Conservation (phyloP, 371 early-diverging fungal genomes). For the Zancudomyces culisetae region DNA sequence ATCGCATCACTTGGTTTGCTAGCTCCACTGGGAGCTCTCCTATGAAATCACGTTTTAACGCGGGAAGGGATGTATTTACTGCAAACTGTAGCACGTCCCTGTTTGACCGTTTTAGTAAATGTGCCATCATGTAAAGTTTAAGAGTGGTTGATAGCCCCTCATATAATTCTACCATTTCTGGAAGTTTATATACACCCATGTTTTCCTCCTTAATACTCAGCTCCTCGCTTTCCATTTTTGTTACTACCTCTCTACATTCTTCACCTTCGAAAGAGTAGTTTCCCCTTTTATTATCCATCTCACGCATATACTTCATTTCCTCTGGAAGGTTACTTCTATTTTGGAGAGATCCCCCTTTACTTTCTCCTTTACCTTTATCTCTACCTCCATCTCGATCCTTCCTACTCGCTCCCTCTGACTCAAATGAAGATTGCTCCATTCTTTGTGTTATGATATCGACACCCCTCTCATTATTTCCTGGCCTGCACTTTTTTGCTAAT, state of each 20-base stretch:
- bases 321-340: no score
- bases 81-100: conserved; percentile 59
- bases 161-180: conserved; percentile 21
- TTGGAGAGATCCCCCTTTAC: not conserved
- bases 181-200: not conserved
- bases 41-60: conserved; percentile 72
- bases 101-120: conserved; percentile 47
- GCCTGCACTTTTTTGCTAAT: no score
- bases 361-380: not conserved
- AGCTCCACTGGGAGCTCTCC: conserved; percentile 58
- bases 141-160: conserved; percentile 40
- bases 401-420: no score
- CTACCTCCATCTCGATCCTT: not conserved
- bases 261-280: not conserved
- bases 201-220: not conserved
- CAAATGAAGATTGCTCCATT: no score
- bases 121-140: conserved; percentile 52
- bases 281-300: not conserved
- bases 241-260: not conserved
- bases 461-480: no score
- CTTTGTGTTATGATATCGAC: no score
- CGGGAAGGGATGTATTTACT: conserved; percentile 47
- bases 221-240: not conserved
- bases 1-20: conserved; percentile 47
- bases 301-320: not conserved